Base-by-base conservation (phyloP, 108 stramenopile species). In the Pelagomonas calceolata region DNA sequence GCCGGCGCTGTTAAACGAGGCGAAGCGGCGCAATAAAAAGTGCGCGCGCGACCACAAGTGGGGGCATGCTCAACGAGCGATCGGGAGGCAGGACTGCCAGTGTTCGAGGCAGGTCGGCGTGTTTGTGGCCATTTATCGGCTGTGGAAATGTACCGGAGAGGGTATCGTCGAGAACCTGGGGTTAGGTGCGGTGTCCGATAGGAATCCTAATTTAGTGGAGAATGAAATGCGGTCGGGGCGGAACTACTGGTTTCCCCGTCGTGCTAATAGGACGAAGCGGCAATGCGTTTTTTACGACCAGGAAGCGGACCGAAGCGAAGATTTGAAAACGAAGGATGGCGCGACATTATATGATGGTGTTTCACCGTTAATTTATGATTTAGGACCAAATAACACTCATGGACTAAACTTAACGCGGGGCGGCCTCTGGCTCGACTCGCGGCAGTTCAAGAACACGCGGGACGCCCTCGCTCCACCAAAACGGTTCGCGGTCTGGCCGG, bases 11-110 rank as follows among this genome's bases (percentile, higher is more conserved):
- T 0, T 71, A 34, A 71, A 76, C 66, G 32, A 76, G 66, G 65
- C 36, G 30, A 36, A 9, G 35, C 7, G 29, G 51, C 21, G 21
- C 51, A 12, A 26, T 3, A 60, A 16, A 26, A 26, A 32, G 21
- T 93, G 92, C 66, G 90, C 73, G 12, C 76, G 92, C 17, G 92
- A 93, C 71, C 76, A 88, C 73, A 91, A 93, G 84, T 88, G 89
- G 75, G 34, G 69, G 21, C 79, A 82, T n/a, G 73, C 87, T 18
- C 69, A 44, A 63, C 71, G 80, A 34, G 86, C 89, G 30, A 79
- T 89, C 43, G 65, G 77, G 44, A 75, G 90, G 0, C 68, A 81
- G n/a, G 88, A 89, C 43, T 93, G 92, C 79, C 72, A 91, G 67
- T 91, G 92, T 73, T 37, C 70, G 32, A 69, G 68, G 1, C 85